A percentile compares a stretch with the other conserved stretches of the same genome.
Evolutionary conservation across 495 filamentous ascomycete genomes (phyloP).

Genomic region (Hypoxylon fragiforme): DNA sequence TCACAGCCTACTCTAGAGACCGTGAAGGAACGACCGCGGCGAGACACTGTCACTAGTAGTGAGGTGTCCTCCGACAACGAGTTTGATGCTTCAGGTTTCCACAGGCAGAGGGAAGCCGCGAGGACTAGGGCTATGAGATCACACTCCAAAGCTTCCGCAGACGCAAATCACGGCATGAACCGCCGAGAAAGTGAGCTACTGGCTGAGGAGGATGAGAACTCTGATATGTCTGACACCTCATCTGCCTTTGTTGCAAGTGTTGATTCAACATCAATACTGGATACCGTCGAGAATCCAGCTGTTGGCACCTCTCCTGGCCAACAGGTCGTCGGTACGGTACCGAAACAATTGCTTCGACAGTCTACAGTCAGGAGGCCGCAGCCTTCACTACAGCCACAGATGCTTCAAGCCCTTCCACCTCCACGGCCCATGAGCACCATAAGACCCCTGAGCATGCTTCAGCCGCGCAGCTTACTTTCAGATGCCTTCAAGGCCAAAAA

Average conservation of each 20-base stretch:
- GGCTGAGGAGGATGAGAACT: slow-evolving; percentile 61
- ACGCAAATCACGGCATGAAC: slow-evolving; percentile 46
- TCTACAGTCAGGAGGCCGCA: slow-evolving; percentile 50
- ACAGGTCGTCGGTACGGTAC: slow-evolving; percentile 59
- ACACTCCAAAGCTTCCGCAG: slow-evolving; percentile 49
- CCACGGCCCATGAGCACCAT: slow-evolving; percentile 88
- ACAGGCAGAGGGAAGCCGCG: slow-evolving; percentile 58
- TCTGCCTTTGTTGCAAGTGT: slow-evolving; percentile 58
- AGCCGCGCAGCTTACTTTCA: slow-evolving; percentile 74
- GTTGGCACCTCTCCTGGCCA: slow-evolving; percentile 51
- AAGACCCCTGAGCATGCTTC: slow-evolving; percentile 76
- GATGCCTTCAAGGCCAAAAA: slow-evolving; percentile 74
- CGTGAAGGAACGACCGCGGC: slow-evolving; percentile 71
- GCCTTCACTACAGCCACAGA: slow-evolving; percentile 57
- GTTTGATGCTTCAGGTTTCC: slow-evolving; percentile 67
- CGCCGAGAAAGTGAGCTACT: slow-evolving; percentile 59
- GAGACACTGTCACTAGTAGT: slow-evolving; percentile 89
- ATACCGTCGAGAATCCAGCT: slow-evolving; percentile 49
- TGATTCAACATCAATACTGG: slow-evolving; percentile 57
- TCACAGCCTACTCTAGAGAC: slow-evolving; percentile 76
- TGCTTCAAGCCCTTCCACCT: slow-evolving; percentile 77
- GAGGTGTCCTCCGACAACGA: slow-evolving; percentile 92
- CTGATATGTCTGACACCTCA: slow-evolving; percentile 58
- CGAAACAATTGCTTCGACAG: slow-evolving; percentile 54
- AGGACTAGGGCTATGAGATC: slow-evolving; percentile 41